A percentile compares a stretch with the other conserved stretches of the same genome.
Evolutionary conservation across 2,329 filamentous ascomycete species (phyloP).

Genomic region (Magnaporthales sp.): DNA sequence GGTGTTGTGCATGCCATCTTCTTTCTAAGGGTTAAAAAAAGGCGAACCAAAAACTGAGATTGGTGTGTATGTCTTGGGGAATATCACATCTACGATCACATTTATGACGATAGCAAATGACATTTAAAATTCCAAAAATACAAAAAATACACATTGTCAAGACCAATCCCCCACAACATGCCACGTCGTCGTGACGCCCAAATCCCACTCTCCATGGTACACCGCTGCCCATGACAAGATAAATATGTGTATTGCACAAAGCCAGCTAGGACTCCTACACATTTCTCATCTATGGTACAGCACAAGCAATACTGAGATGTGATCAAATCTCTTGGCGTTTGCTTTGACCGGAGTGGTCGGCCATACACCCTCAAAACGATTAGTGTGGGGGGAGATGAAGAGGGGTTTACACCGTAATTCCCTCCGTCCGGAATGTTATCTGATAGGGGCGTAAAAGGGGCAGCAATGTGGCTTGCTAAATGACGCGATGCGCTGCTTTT

Average conservation of each 20-base stretch:
- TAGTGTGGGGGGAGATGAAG: background rate
- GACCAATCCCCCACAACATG: background rate
- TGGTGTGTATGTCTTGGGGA: background rate
- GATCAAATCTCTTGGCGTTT: background rate
- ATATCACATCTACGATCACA: background rate
- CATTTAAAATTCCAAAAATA: background rate
- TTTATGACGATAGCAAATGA: background rate
- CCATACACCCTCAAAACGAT: background rate
- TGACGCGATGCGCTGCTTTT: too few species aligned
- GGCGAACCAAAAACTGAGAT: background rate
- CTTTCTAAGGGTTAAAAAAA: conserved; percentile 4
- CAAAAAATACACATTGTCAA: too few species aligned
- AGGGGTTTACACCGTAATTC: too few species aligned
- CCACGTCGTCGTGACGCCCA: background rate
- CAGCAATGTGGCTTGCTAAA: too few species aligned
- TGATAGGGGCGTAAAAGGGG: too few species aligned
- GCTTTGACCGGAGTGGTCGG: background rate
- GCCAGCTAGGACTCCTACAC: background rate
- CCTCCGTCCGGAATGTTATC: too few species aligned
- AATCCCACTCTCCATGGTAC: background rate
- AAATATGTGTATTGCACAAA: background rate
- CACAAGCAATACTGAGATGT: background rate
- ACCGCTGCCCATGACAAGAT: background rate
- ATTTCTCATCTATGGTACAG: background rate
- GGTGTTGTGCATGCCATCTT: background rate